Base-by-base conservation (phyloP, 148 eudicot species). In the Fallopia convolvulus region DNA sequence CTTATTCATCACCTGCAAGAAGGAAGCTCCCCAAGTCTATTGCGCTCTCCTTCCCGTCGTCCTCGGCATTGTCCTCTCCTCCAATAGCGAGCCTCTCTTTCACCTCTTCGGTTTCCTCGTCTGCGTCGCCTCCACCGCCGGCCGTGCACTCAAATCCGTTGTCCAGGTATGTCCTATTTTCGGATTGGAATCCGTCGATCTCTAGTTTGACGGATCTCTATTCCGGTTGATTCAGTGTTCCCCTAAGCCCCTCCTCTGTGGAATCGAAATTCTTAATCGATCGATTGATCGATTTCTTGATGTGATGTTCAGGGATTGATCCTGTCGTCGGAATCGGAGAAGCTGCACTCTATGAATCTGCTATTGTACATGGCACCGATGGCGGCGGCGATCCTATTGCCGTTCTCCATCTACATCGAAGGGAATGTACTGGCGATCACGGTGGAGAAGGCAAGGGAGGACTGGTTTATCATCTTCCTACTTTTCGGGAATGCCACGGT, bases 301-400 rank as follows among this genome's bases (percentile, higher is more conserved):
- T 12, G 6, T 50, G 4, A 49, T 12, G 6, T 50, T 1, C 18
- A 50, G 13, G 93, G 93, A 0, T 41, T 93, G 3, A 36, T 93
- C 0, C 75, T 93, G 18, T 83, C 87, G 0, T 85, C 90, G 0
- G 97, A 92, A 9, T 85, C 86, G 0, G 95, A 93, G 81, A 89
- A 89, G 18, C 72, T 93, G 8, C 88, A 90, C 75, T 90, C 97
- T 0, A 92, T 92, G 95, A 92, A 92, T 46, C 74, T 92, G 42
- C 30, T 92, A 0, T 26, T 93, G 70, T 93, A 90, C 79, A 93
- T 93, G 97, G 94, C 97, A 4, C 97, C 97, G 0, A 89, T 93
- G 90, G 97, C 97, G 1, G 97, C 93, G 3, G 26, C 74, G 52
- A 83, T 93, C 39, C 63, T 93, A 42, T 81, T 93, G 0, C 97